These are phyloP conservation scores for Dothideomycetes sp. DNA, from an alignment of 2,329 filamentous ascomycete species.

Conservation along the genomic window DNA sequence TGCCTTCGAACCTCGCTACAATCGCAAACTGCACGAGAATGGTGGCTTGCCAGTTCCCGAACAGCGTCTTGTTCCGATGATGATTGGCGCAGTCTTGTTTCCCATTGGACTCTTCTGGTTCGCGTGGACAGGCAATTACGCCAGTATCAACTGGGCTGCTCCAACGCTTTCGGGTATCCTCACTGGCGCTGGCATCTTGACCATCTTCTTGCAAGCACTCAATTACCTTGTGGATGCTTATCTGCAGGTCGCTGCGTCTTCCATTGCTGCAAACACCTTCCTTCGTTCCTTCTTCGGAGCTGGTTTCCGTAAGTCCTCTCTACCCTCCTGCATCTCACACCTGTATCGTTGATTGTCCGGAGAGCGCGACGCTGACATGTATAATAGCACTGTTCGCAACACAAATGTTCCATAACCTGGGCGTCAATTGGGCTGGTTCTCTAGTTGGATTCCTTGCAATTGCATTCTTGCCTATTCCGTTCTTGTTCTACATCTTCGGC, in stretches of 20 bases:
- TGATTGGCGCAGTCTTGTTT: conserved; percentile 30
- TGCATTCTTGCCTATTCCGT: neutral
- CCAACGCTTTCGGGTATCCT: neutral
- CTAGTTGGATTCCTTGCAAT: neutral
- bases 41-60: conserved; percentile 27
- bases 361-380: too few species aligned
- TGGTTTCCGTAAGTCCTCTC: neutral
- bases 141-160: neutral
- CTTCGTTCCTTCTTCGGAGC: neutral
- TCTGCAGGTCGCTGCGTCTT: neutral
- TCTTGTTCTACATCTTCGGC: neutral
- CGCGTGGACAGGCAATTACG: conserved; percentile 30
- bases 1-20: conserved; percentile 16
- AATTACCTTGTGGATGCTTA: neutral
- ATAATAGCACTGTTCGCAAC: neutral
- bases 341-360: too few species aligned
- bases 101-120: conserved; percentile 38
- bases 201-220: neutral
- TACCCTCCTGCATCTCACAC: too few species aligned
- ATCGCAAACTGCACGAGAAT: conserved; percentile 20
- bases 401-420: neutral
- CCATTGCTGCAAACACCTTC: neutral
- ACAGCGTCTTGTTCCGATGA: conserved; percentile 33
- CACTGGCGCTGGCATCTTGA: neutral
- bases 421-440: neutral